Conservation (phyloP, 2,329 filamentous ascomycete genomes). For the Emergomyces africanus region DNA sequence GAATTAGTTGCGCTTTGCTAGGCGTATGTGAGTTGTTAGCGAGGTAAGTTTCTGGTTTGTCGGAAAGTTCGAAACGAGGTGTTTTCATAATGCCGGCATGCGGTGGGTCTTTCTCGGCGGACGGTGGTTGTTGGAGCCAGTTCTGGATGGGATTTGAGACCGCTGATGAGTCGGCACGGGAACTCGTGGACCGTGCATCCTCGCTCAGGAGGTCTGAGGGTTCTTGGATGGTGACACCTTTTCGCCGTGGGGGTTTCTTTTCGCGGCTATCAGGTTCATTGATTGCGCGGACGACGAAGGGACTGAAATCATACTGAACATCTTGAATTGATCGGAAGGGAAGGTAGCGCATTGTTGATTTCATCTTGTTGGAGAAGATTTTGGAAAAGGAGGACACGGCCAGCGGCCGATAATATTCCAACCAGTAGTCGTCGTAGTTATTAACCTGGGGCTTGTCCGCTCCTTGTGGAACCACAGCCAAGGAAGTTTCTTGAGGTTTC, state of each 20-base stretch:
- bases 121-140: conserved; percentile 22
- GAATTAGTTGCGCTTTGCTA: conserved; percentile 62
- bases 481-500: conserved; percentile 47
- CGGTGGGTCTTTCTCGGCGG: conserved; percentile 21
- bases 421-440: conserved; percentile 87
- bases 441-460: conserved; percentile 26
- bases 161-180: conserved; percentile 8
- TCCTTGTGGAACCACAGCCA: conserved; percentile 16
- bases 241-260: conserved; percentile 44
- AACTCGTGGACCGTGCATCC: conserved; percentile 27
- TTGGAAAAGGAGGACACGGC: conserved; percentile 82
- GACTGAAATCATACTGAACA: conserved; percentile 70
- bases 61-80: conserved; percentile 18
- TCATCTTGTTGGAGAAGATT: conserved; percentile 86
- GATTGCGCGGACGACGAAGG: conserved; percentile 62
- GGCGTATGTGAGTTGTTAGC: conserved; percentile 35
- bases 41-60: conserved; percentile 12
- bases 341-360: conserved; percentile 73
- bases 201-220: conserved; percentile 38
- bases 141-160: conserved; percentile 14
- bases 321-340: conserved; percentile 56
- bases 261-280: conserved; percentile 46
- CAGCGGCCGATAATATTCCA: conserved; percentile 87
- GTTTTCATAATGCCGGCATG: conserved; percentile 47
- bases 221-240: conserved; percentile 58